phyloP scores from a whole-genome alignment of 352 stramenopile species.

The Aphanomyces cochlioides region DNA sequence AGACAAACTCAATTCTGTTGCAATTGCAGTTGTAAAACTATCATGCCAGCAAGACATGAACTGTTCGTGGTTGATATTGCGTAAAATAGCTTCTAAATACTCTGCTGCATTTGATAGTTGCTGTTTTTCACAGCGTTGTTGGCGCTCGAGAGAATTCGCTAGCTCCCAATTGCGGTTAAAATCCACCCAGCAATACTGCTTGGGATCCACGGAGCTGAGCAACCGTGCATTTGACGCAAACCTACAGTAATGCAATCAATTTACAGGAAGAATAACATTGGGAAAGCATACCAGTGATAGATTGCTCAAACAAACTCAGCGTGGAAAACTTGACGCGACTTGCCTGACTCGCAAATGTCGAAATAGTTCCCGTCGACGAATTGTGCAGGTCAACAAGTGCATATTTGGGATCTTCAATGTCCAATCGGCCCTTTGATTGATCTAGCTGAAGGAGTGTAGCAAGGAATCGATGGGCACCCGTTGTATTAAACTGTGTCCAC shows the following conservation, averaged over 20 bases:
- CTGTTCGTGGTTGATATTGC: neutral
- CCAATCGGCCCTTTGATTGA: neutral
- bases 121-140: neutral
- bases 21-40: neutral
- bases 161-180: constrained; percentile 1
- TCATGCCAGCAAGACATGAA: neutral
- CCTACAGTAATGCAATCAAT: neutral
- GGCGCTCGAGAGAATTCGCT: neutral
- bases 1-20: neutral
- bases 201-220: neutral
- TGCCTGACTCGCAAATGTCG: neutral
- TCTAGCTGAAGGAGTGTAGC: neutral
- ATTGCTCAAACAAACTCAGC: neutral
- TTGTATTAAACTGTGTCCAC: constrained; percentile 1
- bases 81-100: neutral
- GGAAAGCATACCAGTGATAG: neutral
- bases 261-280: neutral
- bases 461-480: neutral
- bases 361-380: neutral
- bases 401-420: neutral
- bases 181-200: constrained; percentile 15
- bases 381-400: neutral
- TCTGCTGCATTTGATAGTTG: neutral
- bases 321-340: neutral
- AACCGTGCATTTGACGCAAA: neutral